Conservation (phyloP, 139 green algal species). For the Closterium sp. region DNA sequence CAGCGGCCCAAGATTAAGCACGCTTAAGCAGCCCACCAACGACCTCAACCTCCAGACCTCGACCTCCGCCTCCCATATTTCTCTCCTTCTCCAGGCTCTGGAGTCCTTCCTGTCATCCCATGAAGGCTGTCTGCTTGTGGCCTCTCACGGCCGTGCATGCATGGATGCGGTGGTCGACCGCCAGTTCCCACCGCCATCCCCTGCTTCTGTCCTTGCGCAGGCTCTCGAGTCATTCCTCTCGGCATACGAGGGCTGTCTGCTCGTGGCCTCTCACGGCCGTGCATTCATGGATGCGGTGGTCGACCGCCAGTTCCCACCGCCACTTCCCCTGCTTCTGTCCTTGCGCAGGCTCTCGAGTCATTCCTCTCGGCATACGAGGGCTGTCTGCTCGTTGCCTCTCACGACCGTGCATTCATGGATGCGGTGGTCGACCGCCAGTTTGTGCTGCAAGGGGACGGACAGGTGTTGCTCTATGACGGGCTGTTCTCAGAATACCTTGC, state of each 20-base stretch:
- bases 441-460: constrained; percentile 70
- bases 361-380: background rate
- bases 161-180: constrained; percentile 66
- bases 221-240: background rate
- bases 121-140: constrained; percentile 62
- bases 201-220: no score
- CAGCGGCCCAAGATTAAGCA: no score
- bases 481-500: constrained; percentile 55
- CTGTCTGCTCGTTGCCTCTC: constrained; percentile 70
- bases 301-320: constrained; percentile 60
- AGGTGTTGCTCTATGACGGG: constrained; percentile 67
- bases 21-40: no score
- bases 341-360: constrained; percentile 54
- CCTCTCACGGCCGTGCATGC: constrained; percentile 74
- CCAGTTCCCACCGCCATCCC: no score
- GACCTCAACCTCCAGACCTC: no score
- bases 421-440: constrained; percentile 63
- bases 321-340: no score
- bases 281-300: constrained; percentile 75
- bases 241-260: constrained; percentile 45
- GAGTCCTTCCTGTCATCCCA: no score
- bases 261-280: constrained; percentile 74
- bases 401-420: constrained; percentile 80
- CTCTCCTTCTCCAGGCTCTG: no score
- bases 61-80: no score